A percentile compares a stretch with the other conserved stretches of the same genome.
phyloP scores from a whole-genome alignment of 2,329 filamentous ascomycete genomes.

The Colletotrichum spinosum region DNA sequence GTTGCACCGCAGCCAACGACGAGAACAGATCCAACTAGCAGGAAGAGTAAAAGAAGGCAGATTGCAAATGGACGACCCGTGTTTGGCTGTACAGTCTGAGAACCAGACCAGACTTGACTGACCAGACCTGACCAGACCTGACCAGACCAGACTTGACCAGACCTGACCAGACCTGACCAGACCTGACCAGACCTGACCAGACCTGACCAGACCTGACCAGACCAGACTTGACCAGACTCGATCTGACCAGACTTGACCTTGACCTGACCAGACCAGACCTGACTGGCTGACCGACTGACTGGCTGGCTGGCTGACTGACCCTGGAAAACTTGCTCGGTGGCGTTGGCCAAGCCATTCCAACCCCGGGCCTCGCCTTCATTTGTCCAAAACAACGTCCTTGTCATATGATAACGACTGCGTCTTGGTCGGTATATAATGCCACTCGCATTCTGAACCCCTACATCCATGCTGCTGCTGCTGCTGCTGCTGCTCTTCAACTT shows the following conservation, averaged over 20 bases:
- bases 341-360: slow-evolving; percentile 25
- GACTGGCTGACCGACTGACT: too few relatives aligned
- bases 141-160: too few relatives aligned
- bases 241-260: too few relatives aligned
- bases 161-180: too few relatives aligned
- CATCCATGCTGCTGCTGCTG: background rate
- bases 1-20: background rate
- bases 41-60: background rate
- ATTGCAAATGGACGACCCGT: slow-evolving; percentile 15
- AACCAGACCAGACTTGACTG: background rate
- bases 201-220: too few relatives aligned
- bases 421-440: slow-evolving; percentile 8
- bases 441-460: background rate
- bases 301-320: background rate
- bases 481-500: background rate
- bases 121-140: too few relatives aligned
- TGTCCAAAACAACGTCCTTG: slow-evolving; percentile 1
- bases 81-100: slow-evolving; percentile 11
- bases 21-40: background rate
- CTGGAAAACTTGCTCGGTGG: slow-evolving; percentile 24
- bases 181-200: too few relatives aligned
- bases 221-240: too few relatives aligned
- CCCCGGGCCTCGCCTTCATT: background rate
- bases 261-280: too few relatives aligned
- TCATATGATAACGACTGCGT: background rate